Base-by-base conservation (phyloP, 305 asterid genomes). In the Andrographis paniculata region DNA sequence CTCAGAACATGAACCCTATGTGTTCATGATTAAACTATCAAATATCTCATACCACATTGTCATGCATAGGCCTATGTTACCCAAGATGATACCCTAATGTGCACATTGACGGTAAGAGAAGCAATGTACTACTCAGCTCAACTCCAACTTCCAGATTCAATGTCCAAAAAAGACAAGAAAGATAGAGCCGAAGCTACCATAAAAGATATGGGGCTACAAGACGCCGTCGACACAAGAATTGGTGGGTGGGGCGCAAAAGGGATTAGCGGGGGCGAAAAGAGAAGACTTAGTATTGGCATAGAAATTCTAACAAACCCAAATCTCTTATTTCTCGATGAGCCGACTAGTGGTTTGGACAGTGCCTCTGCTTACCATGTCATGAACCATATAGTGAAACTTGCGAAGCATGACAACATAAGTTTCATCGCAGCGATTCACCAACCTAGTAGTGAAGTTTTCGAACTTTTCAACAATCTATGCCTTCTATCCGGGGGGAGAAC, bases 361-460 rank as follows among this genome's bases (percentile, higher is more conserved):
- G 62, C 55, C 0, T 36, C 62, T 1, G 54, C 62, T 12, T 56
- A 44, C 62, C 45, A 44, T 47, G 55, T 48, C 3, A 57, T 53
- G 8, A 53, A 56, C 45, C 38, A 41, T 3, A 17, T 47, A 7
- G 17, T 27, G 2, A 38, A 28, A 0, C 20, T 45, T 12, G 23
- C 58, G 6, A 15, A 39, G 31, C 14, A 33, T 33, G 54, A 30
- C 5, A 52, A 30, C 5, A 52, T 58, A 42, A 59, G 52, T 33
- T 45, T 59, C 15, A 59, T 59, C 17, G 52, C 64, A 16, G 50
- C 58, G 3, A 59, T 59, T 19, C 64, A 59, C 14, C 64, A 59
- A 52, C 64, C 64, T 5, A 42, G 64, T 52, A 43, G 64, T 44
- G 58, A 59, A 42, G 64, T 59, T 6, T 59, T 59, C 16, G 57